Percentiles rank a stretch among this genome's conserved stretches.
Evolutionary conservation across 1,139 yeast genomes (phyloP).

Genomic region (Eremothecium gossypii): DNA sequence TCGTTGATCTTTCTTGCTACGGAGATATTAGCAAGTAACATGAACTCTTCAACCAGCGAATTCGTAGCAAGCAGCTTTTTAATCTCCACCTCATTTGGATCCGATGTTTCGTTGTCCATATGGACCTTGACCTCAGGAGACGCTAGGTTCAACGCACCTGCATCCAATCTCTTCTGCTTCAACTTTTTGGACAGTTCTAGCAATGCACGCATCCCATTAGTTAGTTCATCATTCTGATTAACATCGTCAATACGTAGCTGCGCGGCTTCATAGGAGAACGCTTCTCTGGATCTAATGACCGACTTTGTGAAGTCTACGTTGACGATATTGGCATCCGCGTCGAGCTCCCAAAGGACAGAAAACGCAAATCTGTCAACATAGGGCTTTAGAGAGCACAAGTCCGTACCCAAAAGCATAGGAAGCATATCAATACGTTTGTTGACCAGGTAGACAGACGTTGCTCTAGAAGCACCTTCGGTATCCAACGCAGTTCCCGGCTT

Average conservation of each 20-base stretch:
- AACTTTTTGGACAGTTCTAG: conserved; percentile 69
- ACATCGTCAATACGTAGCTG: conserved; percentile 83
- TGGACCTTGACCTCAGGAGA: conserved; percentile 98
- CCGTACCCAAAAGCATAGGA: conserved; percentile 91
- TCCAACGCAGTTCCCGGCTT: conserved; percentile 88
- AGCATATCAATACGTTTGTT: conserved; percentile 99
- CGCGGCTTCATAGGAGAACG: conserved; percentile 91
- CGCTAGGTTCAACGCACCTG: conserved; percentile 94
- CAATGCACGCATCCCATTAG: conserved; percentile 80
- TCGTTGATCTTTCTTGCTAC: conserved; percentile 90
- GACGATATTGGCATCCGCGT: conserved; percentile 78
- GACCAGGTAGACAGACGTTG: conserved; percentile 95
- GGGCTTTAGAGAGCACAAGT: conserved; percentile 89
- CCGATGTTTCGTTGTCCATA: conserved; percentile 94
- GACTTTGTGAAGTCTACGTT: conserved; percentile 77
- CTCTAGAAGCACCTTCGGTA: conserved; percentile 93
- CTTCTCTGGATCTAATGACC: conserved; percentile 83
- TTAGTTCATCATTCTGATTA: conserved; percentile 70
- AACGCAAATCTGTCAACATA: conserved; percentile 94
- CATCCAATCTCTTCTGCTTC: conserved; percentile 77
- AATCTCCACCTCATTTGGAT: conserved; percentile 92
- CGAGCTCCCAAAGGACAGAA: conserved; percentile 92
- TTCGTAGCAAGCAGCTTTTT: conserved; percentile 83
- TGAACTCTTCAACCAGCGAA: conserved; percentile 94
- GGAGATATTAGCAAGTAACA: conserved; percentile 93